Base-by-base conservation (phyloP, 768 basidiomycete genomes). In the Boletus edulis region DNA sequence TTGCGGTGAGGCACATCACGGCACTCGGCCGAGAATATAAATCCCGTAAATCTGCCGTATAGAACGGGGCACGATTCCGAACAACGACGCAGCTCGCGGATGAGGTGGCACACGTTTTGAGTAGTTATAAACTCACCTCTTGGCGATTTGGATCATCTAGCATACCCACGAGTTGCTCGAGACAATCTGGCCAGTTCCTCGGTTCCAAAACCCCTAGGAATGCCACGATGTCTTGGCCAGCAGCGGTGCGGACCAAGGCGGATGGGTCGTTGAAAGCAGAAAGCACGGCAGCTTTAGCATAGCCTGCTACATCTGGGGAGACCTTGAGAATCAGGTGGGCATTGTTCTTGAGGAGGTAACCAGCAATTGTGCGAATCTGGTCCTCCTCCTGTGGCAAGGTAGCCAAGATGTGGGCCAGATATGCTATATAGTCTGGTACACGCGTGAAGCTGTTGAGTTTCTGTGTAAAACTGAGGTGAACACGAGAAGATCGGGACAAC, bases 261-360 rank as follows among this genome's bases (percentile, higher is more conserved):
- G 88, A 86, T 24, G 79, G 72, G 72, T 95, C 91, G 61, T 76
- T 81, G 73, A 98, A 97, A 15, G 91, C 90, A 59, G 83, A 79
- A 7, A 94, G 83, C 31, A 93, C 83, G 44, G 87, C 82, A 31
- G 75, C 75, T 73, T 94, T 91, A 60, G 90, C 84, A 67, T 85
- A 91, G 46, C 82, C 76, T 31, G 81, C 78, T 20, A 94, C 87
- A 45, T 86, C 82, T 17, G 79, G 76, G 22, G 84, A 75, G 8
- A 85, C 81, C 45, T 77, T 79, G 51, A 94, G 78, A 68, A 94
- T 86, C 60, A 89, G 80, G 54, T 85, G 81, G 42, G 91, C 83
- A 65, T 94, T 94, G 73, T 99, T 98, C 84, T 99, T 99, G 73
- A 99, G 84, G 22, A 98, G 79, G 65, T 98, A 91, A 41, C 96